These are phyloP conservation scores for Podaxis mareebaensis DNA, from an alignment of 768 basidiomycete species.

Conservation along the genomic window DNA sequence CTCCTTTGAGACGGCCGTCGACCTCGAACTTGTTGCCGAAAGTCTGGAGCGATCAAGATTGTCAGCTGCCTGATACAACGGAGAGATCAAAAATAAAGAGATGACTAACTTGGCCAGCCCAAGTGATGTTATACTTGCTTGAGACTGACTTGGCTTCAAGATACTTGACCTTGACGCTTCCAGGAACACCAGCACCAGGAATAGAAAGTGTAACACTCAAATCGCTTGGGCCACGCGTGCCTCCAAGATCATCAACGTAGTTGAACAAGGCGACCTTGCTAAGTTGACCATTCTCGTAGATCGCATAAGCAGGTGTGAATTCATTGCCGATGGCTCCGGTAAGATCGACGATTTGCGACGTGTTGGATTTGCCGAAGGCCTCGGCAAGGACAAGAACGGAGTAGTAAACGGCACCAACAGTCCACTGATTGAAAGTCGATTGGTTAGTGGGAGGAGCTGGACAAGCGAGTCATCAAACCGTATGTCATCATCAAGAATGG, in stretches of 20 bases:
- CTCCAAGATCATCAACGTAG: constrained; percentile 61
- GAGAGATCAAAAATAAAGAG: not conserved
- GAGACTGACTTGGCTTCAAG: constrained; percentile 55
- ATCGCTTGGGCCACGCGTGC: constrained; percentile 46
- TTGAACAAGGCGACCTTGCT: constrained; percentile 72
- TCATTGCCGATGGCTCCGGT: constrained; percentile 48
- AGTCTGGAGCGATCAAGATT: constrained; percentile 40
- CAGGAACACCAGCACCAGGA: constrained; percentile 43
- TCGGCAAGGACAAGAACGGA: constrained; percentile 71
- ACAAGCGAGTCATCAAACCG: not conserved
- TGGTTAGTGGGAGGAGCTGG: constrained; percentile 53
- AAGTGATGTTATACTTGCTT: constrained; percentile 66
- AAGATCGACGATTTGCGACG: constrained; percentile 68
- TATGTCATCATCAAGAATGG: not conserved
- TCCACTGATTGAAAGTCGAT: constrained; percentile 65
- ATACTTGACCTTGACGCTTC: constrained; percentile 55
- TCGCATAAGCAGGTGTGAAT: constrained; percentile 67
- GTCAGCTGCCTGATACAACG: not conserved
- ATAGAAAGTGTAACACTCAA: constrained; percentile 48
- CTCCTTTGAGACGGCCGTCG: constrained; percentile 67
- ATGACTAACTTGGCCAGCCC: constrained; percentile 68
- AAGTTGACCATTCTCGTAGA: constrained; percentile 71
- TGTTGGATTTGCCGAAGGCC: constrained; percentile 63
- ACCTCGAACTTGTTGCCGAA: constrained; percentile 61
- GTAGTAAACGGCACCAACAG: constrained; percentile 74